Conservation (phyloP, 1,284 basidiomycete species). For the Melampsora larici-populina region DNA sequence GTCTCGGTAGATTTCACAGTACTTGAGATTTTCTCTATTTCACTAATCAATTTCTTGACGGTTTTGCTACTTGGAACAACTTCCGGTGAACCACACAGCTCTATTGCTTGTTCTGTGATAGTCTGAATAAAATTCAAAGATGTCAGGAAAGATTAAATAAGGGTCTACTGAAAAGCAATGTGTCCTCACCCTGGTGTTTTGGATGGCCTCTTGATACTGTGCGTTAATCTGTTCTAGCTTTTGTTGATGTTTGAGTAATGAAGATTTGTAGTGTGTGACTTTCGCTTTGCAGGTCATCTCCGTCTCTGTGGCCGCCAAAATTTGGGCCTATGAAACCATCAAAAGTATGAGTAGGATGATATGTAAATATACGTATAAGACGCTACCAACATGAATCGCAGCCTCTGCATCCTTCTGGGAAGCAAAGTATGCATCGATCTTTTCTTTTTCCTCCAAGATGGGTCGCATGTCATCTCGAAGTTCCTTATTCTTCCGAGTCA, state of each 20-base stretch:
- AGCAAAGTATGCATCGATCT: neutral
- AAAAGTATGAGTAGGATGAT: neutral
- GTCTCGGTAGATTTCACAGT: conserved; percentile 10
- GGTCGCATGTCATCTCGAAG: neutral
- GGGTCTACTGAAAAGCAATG: neutral
- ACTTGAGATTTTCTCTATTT: neutral
- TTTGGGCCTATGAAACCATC: neutral
- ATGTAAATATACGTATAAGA: neutral
- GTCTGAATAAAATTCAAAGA: neutral
- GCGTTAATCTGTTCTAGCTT: neutral
- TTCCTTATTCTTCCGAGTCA: neutral
- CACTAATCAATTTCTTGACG: conserved; percentile 15
- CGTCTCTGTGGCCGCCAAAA: neutral
- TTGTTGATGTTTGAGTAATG: neutral
- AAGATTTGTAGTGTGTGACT: neutral
- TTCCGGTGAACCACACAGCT: conserved; percentile 8
- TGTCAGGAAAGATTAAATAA: too few species aligned
- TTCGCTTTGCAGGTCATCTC: neutral
- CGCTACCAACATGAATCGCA: too few species aligned
- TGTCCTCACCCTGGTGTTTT: neutral
- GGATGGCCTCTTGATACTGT: neutral
- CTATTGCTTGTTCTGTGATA: conserved; percentile 16
- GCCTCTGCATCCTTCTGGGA: conserved; percentile 16
- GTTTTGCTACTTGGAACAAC: neutral
- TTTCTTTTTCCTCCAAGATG: conserved; percentile 18